These are phyloP conservation scores for Yarrowia sp. DNA, from an alignment of 805 yeast genomes.

Conservation along the genomic window DNA sequence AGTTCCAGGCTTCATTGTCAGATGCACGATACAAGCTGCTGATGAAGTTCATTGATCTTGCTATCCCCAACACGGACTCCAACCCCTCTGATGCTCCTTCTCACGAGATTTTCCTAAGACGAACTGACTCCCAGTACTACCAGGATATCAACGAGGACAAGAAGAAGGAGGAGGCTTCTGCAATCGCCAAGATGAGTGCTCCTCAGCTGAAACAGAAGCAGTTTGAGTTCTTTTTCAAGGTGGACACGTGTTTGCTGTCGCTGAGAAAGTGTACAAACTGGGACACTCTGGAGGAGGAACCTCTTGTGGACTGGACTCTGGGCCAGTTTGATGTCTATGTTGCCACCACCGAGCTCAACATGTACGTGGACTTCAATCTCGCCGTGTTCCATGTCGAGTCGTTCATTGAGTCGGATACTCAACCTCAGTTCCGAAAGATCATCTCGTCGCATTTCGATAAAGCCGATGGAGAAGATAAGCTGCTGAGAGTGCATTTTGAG, in stretches of 20 bases:
- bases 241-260: slow-evolving; percentile 60
- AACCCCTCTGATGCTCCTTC: slow-evolving; percentile 39
- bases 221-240: slow-evolving; percentile 70
- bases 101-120: slow-evolving; percentile 8
- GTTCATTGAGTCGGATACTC: slow-evolving; percentile 60
- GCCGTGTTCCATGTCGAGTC: slow-evolving; percentile 72
- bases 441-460: slow-evolving; percentile 53
- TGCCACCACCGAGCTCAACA: slow-evolving; percentile 55
- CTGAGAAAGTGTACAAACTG: slow-evolving; percentile 67
- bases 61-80: slow-evolving; percentile 56
- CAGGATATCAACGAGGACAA: slow-evolving; percentile 4
- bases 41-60: slow-evolving; percentile 69
- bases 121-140: slow-evolving; percentile 5
- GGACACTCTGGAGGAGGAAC: slow-evolving; percentile 57
- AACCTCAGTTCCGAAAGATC: slow-evolving; percentile 63
- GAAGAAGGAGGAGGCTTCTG: background rate
- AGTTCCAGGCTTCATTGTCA: slow-evolving; percentile 65
- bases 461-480: slow-evolving; percentile 39
- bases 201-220: slow-evolving; percentile 49
- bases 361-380: slow-evolving; percentile 64
- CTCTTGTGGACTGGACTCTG: slow-evolving; percentile 70
- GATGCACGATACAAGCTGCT: slow-evolving; percentile 89
- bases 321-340: slow-evolving; percentile 61
- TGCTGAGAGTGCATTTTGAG: slow-evolving; percentile 59
- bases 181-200: background rate